phyloP scores from a whole-genome alignment of 495 filamentous ascomycete genomes.

The Haplographium delicatum region DNA sequence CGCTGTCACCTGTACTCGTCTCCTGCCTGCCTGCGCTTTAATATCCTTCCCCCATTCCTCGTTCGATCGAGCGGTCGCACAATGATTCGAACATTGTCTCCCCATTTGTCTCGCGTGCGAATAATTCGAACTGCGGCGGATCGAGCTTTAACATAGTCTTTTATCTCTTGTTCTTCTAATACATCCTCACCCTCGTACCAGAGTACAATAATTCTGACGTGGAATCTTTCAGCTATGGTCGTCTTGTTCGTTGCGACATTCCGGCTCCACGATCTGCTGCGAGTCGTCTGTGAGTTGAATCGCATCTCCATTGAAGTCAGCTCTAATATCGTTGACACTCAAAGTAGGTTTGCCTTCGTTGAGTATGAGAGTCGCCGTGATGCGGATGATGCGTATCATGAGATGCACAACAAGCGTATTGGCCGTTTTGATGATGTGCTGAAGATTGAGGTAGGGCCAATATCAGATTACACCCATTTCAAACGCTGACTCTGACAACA shows the following conservation, averaged over 20 bases:
- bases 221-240: conserved; percentile 71
- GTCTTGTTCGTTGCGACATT: conserved; percentile 97
- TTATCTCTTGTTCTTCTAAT: conserved; percentile 8
- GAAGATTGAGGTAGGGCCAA: conserved; percentile 83
- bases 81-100: conserved; percentile 34
- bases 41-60: conserved; percentile 25
- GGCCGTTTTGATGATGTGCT: conserved; percentile 82
- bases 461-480: neutral
- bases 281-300: conserved; percentile 79
- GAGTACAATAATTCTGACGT: conserved; percentile 16
- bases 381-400: conserved; percentile 98
- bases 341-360: conserved; percentile 88
- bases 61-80: conserved; percentile 55
- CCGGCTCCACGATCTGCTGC: conserved; percentile 89
- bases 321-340: conserved; percentile 29
- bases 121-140: conserved; percentile 19
- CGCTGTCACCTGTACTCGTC: conserved; percentile 34
- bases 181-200: conserved; percentile 18
- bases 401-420: conserved; percentile 99
- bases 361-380: conserved; percentile 99
- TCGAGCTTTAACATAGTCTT: conserved; percentile 15
- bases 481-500: conserved; percentile 30
- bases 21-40: conserved; percentile 29
- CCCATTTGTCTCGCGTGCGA: conserved; percentile 27
- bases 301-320: conserved; percentile 17